A percentile compares a stretch with the other conserved stretches of the same genome.
These are phyloP conservation scores for Lachnellula cervina DNA, from an alignment of 2,329 filamentous ascomycete genomes.

Conservation along the genomic window DNA sequence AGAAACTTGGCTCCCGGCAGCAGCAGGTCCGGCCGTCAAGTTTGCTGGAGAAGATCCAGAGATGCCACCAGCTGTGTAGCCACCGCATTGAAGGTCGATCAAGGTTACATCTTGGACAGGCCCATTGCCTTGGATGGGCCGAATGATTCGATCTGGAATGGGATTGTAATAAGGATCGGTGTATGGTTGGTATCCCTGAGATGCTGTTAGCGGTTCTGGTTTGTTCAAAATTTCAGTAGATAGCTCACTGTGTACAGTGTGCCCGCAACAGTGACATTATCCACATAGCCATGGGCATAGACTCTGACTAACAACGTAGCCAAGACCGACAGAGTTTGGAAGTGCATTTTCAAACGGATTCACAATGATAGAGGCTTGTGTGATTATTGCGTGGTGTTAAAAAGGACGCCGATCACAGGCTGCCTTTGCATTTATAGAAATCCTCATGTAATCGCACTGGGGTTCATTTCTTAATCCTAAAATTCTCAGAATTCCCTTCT, in stretches of 20 bases:
- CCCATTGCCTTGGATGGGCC: constrained; percentile 53
- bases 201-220: constrained; percentile 3
- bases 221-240: background rate
- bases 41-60: constrained; percentile 47
- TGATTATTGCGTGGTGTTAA: background rate
- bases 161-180: constrained; percentile 39
- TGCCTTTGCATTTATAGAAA: background rate
- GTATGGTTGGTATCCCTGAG: constrained; percentile 32
- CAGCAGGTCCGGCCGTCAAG: constrained; percentile 49
- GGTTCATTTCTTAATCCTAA: background rate
- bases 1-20: constrained; percentile 49
- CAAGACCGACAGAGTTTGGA: constrained; percentile 8
- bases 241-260: constrained; percentile 23
- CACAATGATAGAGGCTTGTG: background rate
- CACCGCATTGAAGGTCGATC: constrained; percentile 53
- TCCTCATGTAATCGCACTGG: too few relatives aligned
- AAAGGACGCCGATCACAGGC: too few relatives aligned
- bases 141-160: constrained; percentile 47
- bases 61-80: constrained; percentile 44
- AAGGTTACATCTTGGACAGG: constrained; percentile 49
- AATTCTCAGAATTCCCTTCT: background rate
- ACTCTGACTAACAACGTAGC: constrained; percentile 11
- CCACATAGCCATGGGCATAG: constrained; percentile 19
- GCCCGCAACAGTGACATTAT: constrained; percentile 25
- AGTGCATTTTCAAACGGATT: constrained; percentile 2